phyloP scores from a whole-genome alignment of 148 eudicot species.

The Cornus controversa region DNA sequence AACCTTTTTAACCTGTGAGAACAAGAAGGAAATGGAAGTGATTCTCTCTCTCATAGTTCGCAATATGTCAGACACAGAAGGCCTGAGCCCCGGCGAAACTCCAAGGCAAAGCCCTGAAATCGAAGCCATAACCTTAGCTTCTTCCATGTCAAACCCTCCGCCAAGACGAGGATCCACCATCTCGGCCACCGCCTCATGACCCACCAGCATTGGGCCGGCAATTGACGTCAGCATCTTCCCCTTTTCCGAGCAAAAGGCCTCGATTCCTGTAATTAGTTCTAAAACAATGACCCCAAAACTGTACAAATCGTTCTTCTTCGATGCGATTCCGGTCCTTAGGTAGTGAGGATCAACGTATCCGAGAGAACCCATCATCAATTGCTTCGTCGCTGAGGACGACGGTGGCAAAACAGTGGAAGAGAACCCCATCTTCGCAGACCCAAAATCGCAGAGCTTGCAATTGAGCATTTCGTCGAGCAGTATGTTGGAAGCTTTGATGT shows the following conservation, averaged over 20 bases:
- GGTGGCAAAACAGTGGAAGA: conserved; percentile 44
- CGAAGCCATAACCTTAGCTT: conserved; percentile 40
- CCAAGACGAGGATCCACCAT: conserved; percentile 51
- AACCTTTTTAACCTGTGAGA: not conserved
- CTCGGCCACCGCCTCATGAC: conserved; percentile 28
- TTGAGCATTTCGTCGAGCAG: conserved; percentile 49
- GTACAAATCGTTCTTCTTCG: conserved; percentile 78
- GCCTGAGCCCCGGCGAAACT: conserved; percentile 63
- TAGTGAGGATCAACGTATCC: conserved; percentile 85
- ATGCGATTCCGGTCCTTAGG: conserved; percentile 68
- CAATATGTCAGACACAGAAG: conserved; percentile 52
- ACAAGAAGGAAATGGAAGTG: conserved; percentile 18
- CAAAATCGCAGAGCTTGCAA: conserved; percentile 76
- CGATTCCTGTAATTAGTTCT: conserved; percentile 72
- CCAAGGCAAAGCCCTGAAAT: conserved; percentile 49
- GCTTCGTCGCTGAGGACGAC: conserved; percentile 25
- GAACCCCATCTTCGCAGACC: conserved; percentile 69
- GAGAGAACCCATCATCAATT: conserved; percentile 70
- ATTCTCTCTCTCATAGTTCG: conserved; percentile 37
- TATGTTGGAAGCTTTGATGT: conserved; percentile 82
- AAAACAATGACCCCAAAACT: conserved; percentile 69
- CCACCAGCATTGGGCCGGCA: conserved; percentile 31
- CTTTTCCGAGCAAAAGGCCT: conserved; percentile 44
- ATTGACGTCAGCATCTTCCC: conserved; percentile 44
- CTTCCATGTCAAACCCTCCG: conserved; percentile 31